A percentile compares a stretch with the other conserved stretches of the same genome.
phyloP scores from a whole-genome alignment of 169 alveolate species.

The Plasmodium reichenowi region DNA sequence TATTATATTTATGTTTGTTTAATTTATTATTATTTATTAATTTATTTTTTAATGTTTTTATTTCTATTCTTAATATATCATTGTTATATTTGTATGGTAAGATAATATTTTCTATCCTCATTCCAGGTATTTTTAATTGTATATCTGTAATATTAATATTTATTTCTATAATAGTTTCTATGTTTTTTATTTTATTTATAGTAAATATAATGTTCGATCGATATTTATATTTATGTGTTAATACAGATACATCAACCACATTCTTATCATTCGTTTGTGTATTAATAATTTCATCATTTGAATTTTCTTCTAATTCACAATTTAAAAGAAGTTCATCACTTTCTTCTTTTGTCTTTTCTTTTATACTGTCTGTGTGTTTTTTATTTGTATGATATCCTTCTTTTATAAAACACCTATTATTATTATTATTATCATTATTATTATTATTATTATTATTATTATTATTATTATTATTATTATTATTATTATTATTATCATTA shows the following conservation, averaged over 20 bases:
- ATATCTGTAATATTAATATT: conserved; percentile 43
- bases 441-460: too few species aligned
- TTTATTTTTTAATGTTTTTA: conserved; percentile 18
- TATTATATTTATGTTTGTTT: background rate
- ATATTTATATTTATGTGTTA: conserved; percentile 58
- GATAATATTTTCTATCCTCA: conserved; percentile 59
- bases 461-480: too few species aligned
- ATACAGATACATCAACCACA: conserved; percentile 23
- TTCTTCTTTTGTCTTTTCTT: background rate
- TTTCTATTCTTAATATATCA: conserved; percentile 44
- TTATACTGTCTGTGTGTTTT: background rate
- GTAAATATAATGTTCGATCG: conserved; percentile 46
- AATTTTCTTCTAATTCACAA: conserved; percentile 12
- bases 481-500: background rate
- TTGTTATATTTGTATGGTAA: conserved; percentile 42
- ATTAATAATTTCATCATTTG: background rate
- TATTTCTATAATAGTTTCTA: conserved; percentile 44
- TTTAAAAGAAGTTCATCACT: background rate
- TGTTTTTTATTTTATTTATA: conserved; percentile 52
- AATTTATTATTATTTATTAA: background rate
- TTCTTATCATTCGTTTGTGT: conserved; percentile 40
- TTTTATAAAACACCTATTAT: background rate
- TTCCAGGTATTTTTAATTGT: conserved; percentile 63
- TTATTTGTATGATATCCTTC: background rate
- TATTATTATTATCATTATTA: background rate